Base-by-base conservation (phyloP, 345 rosid species). In the Triadica sebifera region DNA sequence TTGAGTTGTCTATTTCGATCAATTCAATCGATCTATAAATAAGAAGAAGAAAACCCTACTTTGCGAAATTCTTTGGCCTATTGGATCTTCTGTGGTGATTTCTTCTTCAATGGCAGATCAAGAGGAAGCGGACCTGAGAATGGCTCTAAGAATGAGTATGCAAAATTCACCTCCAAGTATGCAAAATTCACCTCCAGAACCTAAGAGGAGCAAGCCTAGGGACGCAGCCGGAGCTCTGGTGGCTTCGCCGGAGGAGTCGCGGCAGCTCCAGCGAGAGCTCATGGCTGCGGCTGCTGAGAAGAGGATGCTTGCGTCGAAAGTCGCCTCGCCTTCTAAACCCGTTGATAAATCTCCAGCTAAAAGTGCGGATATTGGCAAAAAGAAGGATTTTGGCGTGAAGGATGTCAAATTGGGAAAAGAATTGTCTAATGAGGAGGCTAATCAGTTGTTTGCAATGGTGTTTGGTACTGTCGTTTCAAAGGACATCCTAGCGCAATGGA, bases 251-350 rank as follows among this genome's bases (percentile, higher is more conserved):
- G 93, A 88, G 80, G 93, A 91, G 6, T 78, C 82, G 79, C 83
- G 94, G 50, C 70, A 89, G 70, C 74, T 75, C 83, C 97, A 91
- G 87, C 81, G 99, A 15, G 99, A 93, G 80, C 86, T 93, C 62
- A 90, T 90, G 99, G 98, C 99, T 17, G 90, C 99, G 3, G 99
- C 99, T 1, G 98, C 98, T 4, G 97, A 94, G 91, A 94, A 94
- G 82, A 83, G 98, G 75, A 84, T 92, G 86, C 67, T 76, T 65
- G 85, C 77, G 15, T 71, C 87, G 15, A 86, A 77, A 72, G 61
- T 46, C 43, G 78, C 55, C 50, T 72, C 87, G 24, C 76, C 80
- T 71, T 72, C 84, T 2, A 75, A 58, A 46, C 39, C 74, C n/a
- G 11, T 38, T 29, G 76, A 49, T 56, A 71, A 39, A 50, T 59